Base-by-base conservation (phyloP, 2,329 filamentous ascomycete species). In the Beauveria rudraprayagi region DNA sequence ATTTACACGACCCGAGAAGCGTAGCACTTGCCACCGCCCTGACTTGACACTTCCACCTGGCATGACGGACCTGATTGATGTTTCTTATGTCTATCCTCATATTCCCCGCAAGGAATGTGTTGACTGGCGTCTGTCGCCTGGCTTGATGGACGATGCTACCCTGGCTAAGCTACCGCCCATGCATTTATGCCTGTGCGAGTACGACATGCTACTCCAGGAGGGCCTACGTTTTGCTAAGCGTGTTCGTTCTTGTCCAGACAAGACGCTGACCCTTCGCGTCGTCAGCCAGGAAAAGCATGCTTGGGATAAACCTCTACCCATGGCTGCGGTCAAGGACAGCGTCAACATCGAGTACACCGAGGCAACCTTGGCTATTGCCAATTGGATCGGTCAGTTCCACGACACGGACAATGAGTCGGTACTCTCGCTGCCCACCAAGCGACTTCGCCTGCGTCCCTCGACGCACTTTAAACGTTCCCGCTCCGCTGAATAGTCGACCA, bases 41-140 rank as follows among this genome's bases (percentile, higher is more conserved):
- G 83, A 87, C 40, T 78, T 81, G 55, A 85, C 84, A 7, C 73
- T 88, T 2, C 79, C 85, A 2, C 76, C 79, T 7, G 73, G 76
- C 19, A 73, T 88, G 62, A 87, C 85, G 0, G 80, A 84, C 62
- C 77, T 88, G 4, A 87, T 88, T 66, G 85, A 88, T 68, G 79
- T 81, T 7, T 81, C 80, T 0, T 88, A 87, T 68, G 75, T 88
- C 34, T 80, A 81, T 61, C 83, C 83, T 3, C 73, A 78, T 5
- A 74, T 79, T 6, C 71, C 77, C 1, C 69, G 75, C 10, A 69
- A 75, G 8, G 70, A 80, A 40, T 75, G 83, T 9, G 72, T 73
- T 2, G 78, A 85, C 62, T 82, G 81, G 2, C 79, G 80, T 22
- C 74, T 88, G 3, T 86, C 83, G 0, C 85, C 85, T 0, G 81